Base-by-base conservation (phyloP, 805 yeast species). In the Metschnikowia rubicola region DNA sequence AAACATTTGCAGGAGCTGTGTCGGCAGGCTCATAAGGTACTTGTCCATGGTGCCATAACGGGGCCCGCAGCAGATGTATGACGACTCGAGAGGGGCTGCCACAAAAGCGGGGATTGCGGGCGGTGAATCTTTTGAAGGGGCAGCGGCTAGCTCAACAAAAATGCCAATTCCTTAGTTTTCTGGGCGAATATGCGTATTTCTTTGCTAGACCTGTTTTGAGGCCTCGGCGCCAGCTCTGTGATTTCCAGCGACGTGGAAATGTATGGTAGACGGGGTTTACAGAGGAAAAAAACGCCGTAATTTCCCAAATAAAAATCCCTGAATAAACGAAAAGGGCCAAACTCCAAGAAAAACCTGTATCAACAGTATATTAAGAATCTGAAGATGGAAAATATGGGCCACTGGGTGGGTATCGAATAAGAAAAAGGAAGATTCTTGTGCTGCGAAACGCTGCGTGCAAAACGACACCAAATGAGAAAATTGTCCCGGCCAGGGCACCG, bases 21-120 rank as follows among this genome's bases (percentile, higher is more conserved):
- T 60, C 28, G 74, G 74, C 34, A 71, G 66, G 56, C 73, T 68
- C 65, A 69, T 61, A 41, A 69, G 63, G 53, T 56, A 69, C 54
- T 67, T 67, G 40, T 69, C 74, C 74, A 69, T 69, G 49, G 42
- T 52, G 37, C 35, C 56, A 48, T 50, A 46, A 35, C 42, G 33
- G 32, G 17, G 21, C 44, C 21, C 11, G 43, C 19, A 12, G 37
- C 26, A 40, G 26, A 21, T 8, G 26, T 21, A 8, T 21, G 26
- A 21, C 26, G 26, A 21, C 26, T 21, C 26, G 26, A 33, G 8
- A 30, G 13, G 43, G 13, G 10, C 21, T 30, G 17, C 17, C 37
- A 34, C 13, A 34, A 28, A 21, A 21, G 26, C 26, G 26, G 26
- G 26, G 26, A 21, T 21, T 21, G 26, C 5, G 26, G 26, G 5